Evolutionary conservation across 106 monocot genomes (phyloP), one percentile per base, ranked within the genome.

Genomic region (Chionographis japonica): DNA sequence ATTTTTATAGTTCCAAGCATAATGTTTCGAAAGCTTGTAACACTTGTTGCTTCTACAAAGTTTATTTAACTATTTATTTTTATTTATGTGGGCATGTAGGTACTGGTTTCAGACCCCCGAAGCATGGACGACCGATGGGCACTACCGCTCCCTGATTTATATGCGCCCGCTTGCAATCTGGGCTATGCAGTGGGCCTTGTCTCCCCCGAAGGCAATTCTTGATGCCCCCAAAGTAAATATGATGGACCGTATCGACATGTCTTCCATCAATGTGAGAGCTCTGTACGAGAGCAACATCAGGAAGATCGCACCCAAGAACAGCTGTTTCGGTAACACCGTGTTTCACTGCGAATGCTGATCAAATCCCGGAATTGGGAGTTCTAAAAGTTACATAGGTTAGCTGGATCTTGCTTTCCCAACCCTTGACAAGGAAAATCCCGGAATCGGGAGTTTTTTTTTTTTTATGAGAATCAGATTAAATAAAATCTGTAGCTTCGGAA

Each of bases 161-260:
- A 99, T 99, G 98, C 84, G 98, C 7, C 98, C 98, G 1, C 87
- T 99, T 15, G 84, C 98, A n/a, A 99, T 99, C 20, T 99, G 98
- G 98, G 92, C 87, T 0, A 99, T 99, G 93, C 98, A 99, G 51
- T 99, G 86, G 85, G 98, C 92, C 1, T 65, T 88, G 9, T 93
- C 90, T 62, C 93, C 98, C 39, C 87, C 93, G n/a, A 85, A 88
- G 61, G 78, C 90, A 15, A 84, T 92, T 17, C 72, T 92, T 8
- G 86, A 97, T 37, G 92, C 89, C 4, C 91, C 95, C 0, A 85
- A 86, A 64, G 68, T 86, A 39, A 92, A 91, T 37, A 72, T 95
- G 67, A 92, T 95, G 91, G 91, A 95, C 60, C 84, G 95, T 62
- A 75, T 95, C 9, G 75, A 84, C 43, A 67, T 81, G 12, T 84